These are phyloP conservation scores for Mortierella hygrophila DNA, from an alignment of 192 early-diverging fungal genomes.

Conservation along the genomic window DNA sequence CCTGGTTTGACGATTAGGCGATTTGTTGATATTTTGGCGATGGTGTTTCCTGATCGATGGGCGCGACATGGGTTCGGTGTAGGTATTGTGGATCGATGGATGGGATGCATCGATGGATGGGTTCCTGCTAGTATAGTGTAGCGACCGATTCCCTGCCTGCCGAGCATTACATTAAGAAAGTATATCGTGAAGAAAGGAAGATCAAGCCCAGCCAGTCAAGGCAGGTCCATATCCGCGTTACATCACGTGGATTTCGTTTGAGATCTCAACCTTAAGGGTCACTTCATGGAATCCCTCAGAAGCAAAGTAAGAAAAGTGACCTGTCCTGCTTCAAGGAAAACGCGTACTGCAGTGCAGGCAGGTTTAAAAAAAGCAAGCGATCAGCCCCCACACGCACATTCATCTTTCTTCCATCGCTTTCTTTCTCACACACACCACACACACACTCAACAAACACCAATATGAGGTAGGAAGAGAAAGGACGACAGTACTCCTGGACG, in stretches of 20 bases:
- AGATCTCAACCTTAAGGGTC: not conserved
- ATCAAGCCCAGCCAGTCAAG: constrained; percentile 13
- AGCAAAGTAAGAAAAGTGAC: not conserved
- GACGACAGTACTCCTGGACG: not conserved
- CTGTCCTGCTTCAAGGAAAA: not conserved
- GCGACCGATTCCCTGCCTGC: not conserved
- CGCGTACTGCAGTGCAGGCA: not conserved
- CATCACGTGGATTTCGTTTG: not conserved
- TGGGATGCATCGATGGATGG: constrained; percentile 37
- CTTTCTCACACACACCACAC: not conserved
- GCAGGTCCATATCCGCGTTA: not conserved
- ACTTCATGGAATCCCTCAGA: not conserved
- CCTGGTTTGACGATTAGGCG: not conserved
- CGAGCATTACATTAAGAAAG: constrained; percentile 35
- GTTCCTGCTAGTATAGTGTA: not conserved
- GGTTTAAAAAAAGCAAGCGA: not conserved
- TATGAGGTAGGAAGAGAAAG: constrained; percentile 14
- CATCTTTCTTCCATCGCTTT: constrained; percentile 2
- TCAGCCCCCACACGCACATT: not conserved
- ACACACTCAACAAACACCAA: not conserved
- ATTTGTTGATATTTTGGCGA: not conserved
- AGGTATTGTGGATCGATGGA: not conserved
- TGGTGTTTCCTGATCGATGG: not conserved
- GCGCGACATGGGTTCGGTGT: not conserved
- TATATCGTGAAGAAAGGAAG: constrained; percentile 50